phyloP scores from a whole-genome alignment of 352 stramenopile genomes.

The Pilasporangium apinafurcum region DNA sequence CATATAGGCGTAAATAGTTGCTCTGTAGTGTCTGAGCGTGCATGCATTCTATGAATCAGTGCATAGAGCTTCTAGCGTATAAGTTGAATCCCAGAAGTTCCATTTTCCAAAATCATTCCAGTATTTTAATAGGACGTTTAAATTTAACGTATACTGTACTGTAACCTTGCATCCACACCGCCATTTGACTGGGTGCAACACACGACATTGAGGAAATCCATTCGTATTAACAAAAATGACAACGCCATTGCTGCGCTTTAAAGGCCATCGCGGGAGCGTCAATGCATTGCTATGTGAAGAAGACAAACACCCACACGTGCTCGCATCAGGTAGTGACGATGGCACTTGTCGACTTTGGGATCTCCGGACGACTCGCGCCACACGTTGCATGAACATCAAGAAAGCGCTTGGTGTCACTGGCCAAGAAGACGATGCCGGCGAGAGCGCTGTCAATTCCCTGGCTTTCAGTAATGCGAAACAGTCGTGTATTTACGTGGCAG shows the following conservation, averaged over 20 bases:
- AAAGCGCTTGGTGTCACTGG: constrained; percentile 31
- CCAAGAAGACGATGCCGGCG: constrained; percentile 16
- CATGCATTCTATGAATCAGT: too few relatives aligned
- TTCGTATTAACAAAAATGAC: constrained; percentile 6
- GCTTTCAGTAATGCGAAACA: constrained; percentile 35
- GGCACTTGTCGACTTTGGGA: constrained; percentile 69
- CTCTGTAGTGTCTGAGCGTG: too few relatives aligned
- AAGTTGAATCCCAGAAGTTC: too few relatives aligned
- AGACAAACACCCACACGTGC: constrained; percentile 29
- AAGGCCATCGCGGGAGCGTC: constrained; percentile 49
- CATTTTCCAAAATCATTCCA: too few relatives aligned
- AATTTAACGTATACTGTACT: too few relatives aligned
- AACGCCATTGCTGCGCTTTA: constrained; percentile 31
- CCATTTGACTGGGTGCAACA: too few relatives aligned
- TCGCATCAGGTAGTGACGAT: constrained; percentile 66
- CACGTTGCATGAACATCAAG: constrained; percentile 59
- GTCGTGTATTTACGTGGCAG: constrained; percentile 47
- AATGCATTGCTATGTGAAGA: constrained; percentile 61
- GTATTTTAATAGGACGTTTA: too few relatives aligned
- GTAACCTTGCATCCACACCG: too few relatives aligned
- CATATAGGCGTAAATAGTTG: too few relatives aligned
- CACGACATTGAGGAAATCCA: too few relatives aligned
- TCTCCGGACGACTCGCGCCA: constrained; percentile 42
- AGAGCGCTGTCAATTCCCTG: constrained; percentile 59
- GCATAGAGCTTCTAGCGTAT: too few relatives aligned